phyloP scores from a whole-genome alignment of 768 basidiomycete genomes.

The Serpula lacrymans region DNA sequence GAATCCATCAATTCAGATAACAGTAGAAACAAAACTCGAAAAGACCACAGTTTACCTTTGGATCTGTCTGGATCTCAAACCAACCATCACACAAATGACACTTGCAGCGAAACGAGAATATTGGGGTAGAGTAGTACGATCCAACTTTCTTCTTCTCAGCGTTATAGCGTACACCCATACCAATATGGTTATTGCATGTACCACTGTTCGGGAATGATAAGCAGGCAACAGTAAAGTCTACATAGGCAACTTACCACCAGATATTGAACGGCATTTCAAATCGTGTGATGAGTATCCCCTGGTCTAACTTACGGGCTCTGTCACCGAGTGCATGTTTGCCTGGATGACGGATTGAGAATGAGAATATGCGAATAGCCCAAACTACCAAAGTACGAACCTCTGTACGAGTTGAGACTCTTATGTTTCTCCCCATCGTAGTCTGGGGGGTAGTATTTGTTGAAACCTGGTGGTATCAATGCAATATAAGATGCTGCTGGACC shows the following conservation, averaged over 20 bases:
- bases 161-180: constrained; percentile 99
- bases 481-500: constrained; percentile 6
- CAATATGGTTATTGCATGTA: constrained; percentile 94
- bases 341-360: constrained; percentile 32
- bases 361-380: background rate
- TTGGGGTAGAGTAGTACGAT: constrained; percentile 90
- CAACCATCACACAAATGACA: constrained; percentile 95
- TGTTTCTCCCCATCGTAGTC: constrained; percentile 72
- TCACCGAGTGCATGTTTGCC: constrained; percentile 94
- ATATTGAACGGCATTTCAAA: constrained; percentile 97
- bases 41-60: constrained; percentile 60
- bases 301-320: constrained; percentile 91
- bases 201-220: constrained; percentile 47
- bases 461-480: constrained; percentile 37
- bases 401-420: constrained; percentile 66
- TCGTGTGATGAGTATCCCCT: constrained; percentile 92
- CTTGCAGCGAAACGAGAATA: constrained; percentile 95
- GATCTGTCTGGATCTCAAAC: constrained; percentile 98
- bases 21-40: background rate
- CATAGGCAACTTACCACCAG: constrained; percentile 71
- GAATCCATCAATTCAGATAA: background rate
- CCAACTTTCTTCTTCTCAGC: constrained; percentile 98
- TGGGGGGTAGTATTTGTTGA: constrained; percentile 79
- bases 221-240: constrained; percentile 1
- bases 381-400: constrained; percentile 48